Evolutionary conservation across 202 grass and related monocot species (phyloP), one percentile per base, ranked within the genome.

Genomic region (Dendrocalamus latiflorus): DNA sequence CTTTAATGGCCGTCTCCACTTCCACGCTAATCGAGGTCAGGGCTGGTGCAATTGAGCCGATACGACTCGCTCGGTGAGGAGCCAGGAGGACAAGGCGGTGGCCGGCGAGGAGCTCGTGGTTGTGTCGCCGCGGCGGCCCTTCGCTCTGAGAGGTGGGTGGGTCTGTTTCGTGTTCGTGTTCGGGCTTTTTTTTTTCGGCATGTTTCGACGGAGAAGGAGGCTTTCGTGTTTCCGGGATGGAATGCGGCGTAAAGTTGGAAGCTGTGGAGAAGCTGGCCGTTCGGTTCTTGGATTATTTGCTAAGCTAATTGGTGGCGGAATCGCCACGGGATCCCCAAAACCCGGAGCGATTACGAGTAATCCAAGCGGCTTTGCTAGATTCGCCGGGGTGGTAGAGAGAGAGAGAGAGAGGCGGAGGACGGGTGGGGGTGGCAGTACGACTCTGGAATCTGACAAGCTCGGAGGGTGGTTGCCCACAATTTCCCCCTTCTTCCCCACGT

Each of bases 391-490:
- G 33, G 33, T 4, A 33, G 33, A 33, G 33, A 33, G 33, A 33
- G 33, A 0, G 17, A 34, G 26, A 9, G 51, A 3, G 51, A 54
- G 53, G 12, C 20, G 51, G 7, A 34, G 5, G 42, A 13, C 17
- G 45, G 60, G 30, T 67, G 76, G 45, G 62, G 62, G 63, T 49
- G 13, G 26, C 1, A 13, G 53, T 21, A 8, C 68, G 45, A 21
- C 70, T 45, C 65, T 55, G 58, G 69, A 65, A 64, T 65, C 69
- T 63, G 80, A 53, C 65, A 45, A 17, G 44, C 39, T 47, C 18
- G 43, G 43, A 4, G 36, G 8, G 54, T 61, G 49, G 77, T 30
- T 50, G 49, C 77, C 79, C 79, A 71, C 30, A 58, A 81, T 73
- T 79, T 16, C 48, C n/a, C 14, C 36, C 47, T 51, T 18, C 57